Base-by-base conservation (phyloP, 371 early-diverging fungal genomes). In the Syncephalastrum monosporum region DNA sequence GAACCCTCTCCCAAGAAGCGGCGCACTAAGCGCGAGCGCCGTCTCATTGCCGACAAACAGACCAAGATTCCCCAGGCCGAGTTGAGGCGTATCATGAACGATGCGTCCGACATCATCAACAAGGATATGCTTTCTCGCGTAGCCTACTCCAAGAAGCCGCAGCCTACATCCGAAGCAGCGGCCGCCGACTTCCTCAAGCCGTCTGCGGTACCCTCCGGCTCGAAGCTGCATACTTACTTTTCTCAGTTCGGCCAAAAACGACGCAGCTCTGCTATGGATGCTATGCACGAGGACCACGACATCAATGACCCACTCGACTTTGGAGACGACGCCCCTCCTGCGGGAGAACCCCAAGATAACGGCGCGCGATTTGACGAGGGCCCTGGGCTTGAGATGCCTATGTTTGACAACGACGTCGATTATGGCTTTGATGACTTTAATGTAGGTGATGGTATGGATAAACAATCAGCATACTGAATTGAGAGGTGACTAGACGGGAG, bases 1-100 rank as follows among this genome's bases (percentile, higher is more conserved):
- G 47, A 25, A 21, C 51, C 68, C 45, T 33, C 38, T 33, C 38
- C 8, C 38, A 33, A 33, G 12, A 33, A 33, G 38, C 56, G 59
- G 23, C 69, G 67, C 47, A 33, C 38, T 0, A 33, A 33, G 38
- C 67, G 72, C 45, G 63, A 86, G 53, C 85, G 88, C 55, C 80
- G 81, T 49, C 66, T 89, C 15, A 70, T 88, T 3, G 80, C 88
- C 1, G 92, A 93, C 63, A 73, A 77, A 3, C 70, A 78, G 25
- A 91, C 86, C 0, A 89, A 91, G 67, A 81, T 93, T 55, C 71
- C 89, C 5, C 72, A 78, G 52, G 76, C 72, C 12, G 73, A 77
- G 29, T 70, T 90, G 23, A 63, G 67, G 53, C 50, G 60, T 24
- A 80, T 81, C 60, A 69, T 82, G 15, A 47, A 64, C 15, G 81